phyloP scores from a whole-genome alignment of 1,284 basidiomycete genomes.

The Malassezia yamatoensis region DNA sequence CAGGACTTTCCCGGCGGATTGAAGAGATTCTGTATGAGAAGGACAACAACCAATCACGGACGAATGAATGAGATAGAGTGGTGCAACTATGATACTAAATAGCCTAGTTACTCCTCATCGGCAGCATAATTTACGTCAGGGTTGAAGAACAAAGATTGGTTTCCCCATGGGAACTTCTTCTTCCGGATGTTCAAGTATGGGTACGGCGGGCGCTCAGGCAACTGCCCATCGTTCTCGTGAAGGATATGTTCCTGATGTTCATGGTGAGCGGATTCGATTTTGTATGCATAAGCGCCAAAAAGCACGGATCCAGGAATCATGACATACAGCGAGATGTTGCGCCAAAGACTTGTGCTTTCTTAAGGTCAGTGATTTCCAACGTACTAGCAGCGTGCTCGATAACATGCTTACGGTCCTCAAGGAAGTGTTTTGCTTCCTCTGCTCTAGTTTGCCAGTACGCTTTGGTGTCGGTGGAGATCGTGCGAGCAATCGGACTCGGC shows the following conservation, averaged over 20 bases:
- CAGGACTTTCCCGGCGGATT: slow-evolving; percentile 35
- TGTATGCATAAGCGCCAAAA: slow-evolving; percentile 41
- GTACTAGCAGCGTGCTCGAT: slow-evolving; percentile 39
- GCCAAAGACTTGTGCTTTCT: slow-evolving; percentile 42
- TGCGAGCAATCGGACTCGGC: neutral
- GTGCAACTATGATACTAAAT: neutral
- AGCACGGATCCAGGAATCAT: slow-evolving; percentile 37
- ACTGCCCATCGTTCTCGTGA: slow-evolving; percentile 34
- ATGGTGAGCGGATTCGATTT: slow-evolving; percentile 37
- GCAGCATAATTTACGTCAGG: slow-evolving; percentile 32
- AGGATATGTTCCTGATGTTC: slow-evolving; percentile 36
- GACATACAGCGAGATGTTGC: slow-evolving; percentile 35
- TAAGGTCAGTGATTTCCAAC: slow-evolving; percentile 4
- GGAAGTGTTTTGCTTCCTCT: slow-evolving; percentile 27
- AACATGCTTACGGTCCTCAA: slow-evolving; percentile 27
- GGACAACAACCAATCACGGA: slow-evolving; percentile 7
- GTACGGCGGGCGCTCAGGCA: slow-evolving; percentile 37
- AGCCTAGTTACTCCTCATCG: slow-evolving; percentile 11
- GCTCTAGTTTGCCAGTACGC: slow-evolving; percentile 2
- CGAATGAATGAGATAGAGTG: slow-evolving; percentile 2
- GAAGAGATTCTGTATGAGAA: slow-evolving; percentile 39
- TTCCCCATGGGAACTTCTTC: slow-evolving; percentile 37
- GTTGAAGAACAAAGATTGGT: slow-evolving; percentile 41
- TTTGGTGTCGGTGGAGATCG: neutral
- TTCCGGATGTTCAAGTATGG: slow-evolving; percentile 27